Evolutionary conservation across 164 flowering plant genomes (phyloP), one percentile per base, ranked within the genome.

Genomic region (Nelumbo lutea): DNA sequence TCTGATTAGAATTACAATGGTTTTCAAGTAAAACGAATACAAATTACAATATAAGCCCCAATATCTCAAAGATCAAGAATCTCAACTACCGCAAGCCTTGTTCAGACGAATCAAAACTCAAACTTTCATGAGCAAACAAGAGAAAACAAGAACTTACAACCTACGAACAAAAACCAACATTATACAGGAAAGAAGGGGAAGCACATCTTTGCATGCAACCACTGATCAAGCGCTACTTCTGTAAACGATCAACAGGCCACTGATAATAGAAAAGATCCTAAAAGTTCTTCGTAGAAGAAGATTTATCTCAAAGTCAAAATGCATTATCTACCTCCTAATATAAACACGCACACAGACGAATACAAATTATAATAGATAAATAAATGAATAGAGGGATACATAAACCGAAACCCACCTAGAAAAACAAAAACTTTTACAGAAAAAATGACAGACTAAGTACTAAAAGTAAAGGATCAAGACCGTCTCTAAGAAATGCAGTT

Each of bases 401-500:
- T 56, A 57, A 56, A 41, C 7, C 40, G 13, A 44, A 8, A 67
- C 53, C 42, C 51, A 67, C 55, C 62, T 59, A 4, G 44, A 59
- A 45, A 68, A 59, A 15, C 1, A 10, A 58, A 56, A 60, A 58
- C 59, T 41, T 65, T 52, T 65, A 53, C 4, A 67, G 46, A 2
- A 15, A 5, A 27, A 60, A 62, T 46, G 56, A 46, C 48, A 66
- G 59, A 59, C 65, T 5, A 64, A n/a, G 50, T 50, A 44, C 14
- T 3, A 47, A 58, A 66, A 43, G 42, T 6, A 51, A 1, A 7
- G 46, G n/a, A 15, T 55, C 44, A 50, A 4, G 15, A 27, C 1
- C 10, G 44, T 11, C 56, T 40, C 39, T n/a, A 41, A 57, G 27
- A 75, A 64, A 67, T 70, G 76, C 38, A 46, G 72, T 58, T 70